Conservation (phyloP, 2,329 filamentous ascomycete species). For the Sporothrix variecibatus region DNA sequence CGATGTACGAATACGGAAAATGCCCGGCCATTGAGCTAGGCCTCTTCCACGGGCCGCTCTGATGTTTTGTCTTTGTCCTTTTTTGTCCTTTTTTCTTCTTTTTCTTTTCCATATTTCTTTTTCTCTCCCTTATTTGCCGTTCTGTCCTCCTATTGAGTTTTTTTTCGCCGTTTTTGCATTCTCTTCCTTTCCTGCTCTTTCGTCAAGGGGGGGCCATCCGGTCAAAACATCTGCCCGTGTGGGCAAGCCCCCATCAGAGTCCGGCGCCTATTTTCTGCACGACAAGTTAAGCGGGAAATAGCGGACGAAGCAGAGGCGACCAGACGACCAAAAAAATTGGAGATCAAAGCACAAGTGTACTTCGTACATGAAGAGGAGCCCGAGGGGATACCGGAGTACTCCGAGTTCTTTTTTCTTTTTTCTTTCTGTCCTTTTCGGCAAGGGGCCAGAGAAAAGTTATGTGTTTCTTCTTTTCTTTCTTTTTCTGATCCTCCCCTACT, state of each 20-base stretch:
- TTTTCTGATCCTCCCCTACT: not conserved
- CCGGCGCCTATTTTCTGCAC: slow-evolving; percentile 15
- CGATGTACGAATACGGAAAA: not conserved
- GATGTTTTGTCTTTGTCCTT: not conserved
- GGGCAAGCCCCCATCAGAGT: slow-evolving; percentile 11
- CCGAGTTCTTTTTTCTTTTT: not conserved
- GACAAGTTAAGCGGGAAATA: slow-evolving; percentile 10
- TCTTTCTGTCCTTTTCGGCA: not conserved
- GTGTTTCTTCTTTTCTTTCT: not conserved
- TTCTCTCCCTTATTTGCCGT: not conserved
- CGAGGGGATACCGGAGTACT: not conserved
- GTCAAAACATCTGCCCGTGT: slow-evolving; percentile 10
- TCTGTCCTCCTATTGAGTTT: not conserved
- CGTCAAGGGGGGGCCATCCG: not conserved
- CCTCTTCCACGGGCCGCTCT: slow-evolving; percentile 16
- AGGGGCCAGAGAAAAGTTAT: not conserved
- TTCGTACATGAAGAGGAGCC: not conserved
- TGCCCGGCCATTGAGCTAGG: slow-evolving; percentile 2
- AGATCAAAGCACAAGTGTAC: not conserved
- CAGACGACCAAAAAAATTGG: not conserved
- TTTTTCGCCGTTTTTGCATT: not conserved
- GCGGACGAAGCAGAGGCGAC: slow-evolving; percentile 9
- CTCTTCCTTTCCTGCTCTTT: not conserved
- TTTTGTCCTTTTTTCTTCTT: not conserved
- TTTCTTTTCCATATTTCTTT: not conserved